A percentile compares a stretch with the other conserved stretches of the same genome.
These are phyloP conservation scores for Penicillium sp. DNA, from an alignment of 2,329 filamentous ascomycete species.

Conservation along the genomic window DNA sequence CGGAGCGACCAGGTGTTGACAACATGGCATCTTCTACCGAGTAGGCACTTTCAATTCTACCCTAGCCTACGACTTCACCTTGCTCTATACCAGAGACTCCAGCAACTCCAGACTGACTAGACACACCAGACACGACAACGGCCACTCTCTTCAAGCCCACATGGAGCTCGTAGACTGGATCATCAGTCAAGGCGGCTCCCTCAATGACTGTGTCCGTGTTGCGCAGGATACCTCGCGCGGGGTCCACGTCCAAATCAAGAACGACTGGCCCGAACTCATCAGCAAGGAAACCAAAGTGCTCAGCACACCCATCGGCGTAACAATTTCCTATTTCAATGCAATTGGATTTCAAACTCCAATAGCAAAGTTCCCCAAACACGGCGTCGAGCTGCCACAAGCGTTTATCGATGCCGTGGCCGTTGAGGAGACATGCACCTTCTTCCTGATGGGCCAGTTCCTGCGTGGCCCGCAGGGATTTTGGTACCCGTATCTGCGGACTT, in stretches of 20 bases:
- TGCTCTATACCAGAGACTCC: background rate
- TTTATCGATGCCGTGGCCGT: conserved; percentile 59
- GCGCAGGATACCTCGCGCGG: conserved; percentile 40
- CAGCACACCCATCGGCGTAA: conserved; percentile 39
- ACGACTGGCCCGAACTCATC: conserved; percentile 30
- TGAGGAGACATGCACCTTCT: conserved; percentile 68
- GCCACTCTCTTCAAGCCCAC: conserved; percentile 32
- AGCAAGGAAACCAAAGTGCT: conserved; percentile 40
- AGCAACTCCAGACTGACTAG: background rate
- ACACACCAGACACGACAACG: conserved; percentile 6
- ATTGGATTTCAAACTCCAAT: conserved; percentile 29
- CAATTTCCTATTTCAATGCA: conserved; percentile 45
- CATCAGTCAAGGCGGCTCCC: conserved; percentile 34
- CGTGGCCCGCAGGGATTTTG: conserved; percentile 63
- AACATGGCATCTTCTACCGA: conserved; percentile 35
- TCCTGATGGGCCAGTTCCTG: conserved; percentile 70
- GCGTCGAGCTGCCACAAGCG: conserved; percentile 49
- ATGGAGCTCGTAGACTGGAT: conserved; percentile 40
- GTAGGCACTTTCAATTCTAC: conserved; percentile 27
- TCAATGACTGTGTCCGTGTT: conserved; percentile 40
- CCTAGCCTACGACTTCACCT: background rate
- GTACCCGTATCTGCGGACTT: conserved; percentile 67
- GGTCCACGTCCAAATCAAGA: conserved; percentile 42
- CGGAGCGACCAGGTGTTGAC: background rate
- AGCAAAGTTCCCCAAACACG: conserved; percentile 36